Conservation (phyloP, 768 basidiomycete species). For the Chalciporus piperatus region DNA sequence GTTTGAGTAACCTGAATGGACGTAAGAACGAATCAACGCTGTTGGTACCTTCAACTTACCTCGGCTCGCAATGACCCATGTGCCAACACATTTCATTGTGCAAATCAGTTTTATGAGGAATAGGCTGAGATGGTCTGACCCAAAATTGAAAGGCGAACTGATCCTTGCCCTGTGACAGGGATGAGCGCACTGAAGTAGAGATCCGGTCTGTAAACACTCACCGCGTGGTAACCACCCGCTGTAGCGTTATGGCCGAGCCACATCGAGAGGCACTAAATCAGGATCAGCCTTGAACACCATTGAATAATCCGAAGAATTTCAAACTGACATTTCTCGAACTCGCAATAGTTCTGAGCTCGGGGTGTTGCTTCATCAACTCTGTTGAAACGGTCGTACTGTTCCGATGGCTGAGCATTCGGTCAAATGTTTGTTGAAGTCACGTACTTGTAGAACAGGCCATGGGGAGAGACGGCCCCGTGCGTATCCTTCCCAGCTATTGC, state of each 20-base stretch:
- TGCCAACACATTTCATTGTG: constrained; percentile 32
- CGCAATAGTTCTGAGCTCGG: constrained; percentile 35
- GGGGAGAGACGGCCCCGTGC: constrained; percentile 22
- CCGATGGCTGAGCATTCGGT: neutral
- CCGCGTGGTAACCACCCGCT: constrained; percentile 22
- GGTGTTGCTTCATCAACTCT: constrained; percentile 39
- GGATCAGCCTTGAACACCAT: neutral
- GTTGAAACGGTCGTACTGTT: constrained; percentile 41
- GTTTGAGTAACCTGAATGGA: constrained; percentile 33
- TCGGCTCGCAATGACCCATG: constrained; percentile 34
- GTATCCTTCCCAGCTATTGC: constrained; percentile 34
- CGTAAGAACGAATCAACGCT: neutral
- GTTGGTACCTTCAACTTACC: constrained; percentile 27
- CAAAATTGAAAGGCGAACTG: constrained; percentile 31
- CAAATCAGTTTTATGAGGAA: constrained; percentile 26
- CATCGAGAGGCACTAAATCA: constrained; percentile 8
- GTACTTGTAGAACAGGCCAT: constrained; percentile 45
- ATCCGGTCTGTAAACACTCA: constrained; percentile 4
- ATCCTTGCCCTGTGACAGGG: constrained; percentile 35
- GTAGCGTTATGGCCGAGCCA: constrained; percentile 25
- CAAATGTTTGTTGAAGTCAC: constrained; percentile 3
- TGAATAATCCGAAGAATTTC: neutral
- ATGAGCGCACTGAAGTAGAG: neutral
- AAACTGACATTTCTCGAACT: constrained; percentile 16
- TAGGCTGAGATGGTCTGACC: constrained; percentile 26